A percentile compares a stretch with the other conserved stretches of the same genome.
phyloP scores from a whole-genome alignment of 164 flowering plant genomes.

The Tinospora cordifolia region DNA sequence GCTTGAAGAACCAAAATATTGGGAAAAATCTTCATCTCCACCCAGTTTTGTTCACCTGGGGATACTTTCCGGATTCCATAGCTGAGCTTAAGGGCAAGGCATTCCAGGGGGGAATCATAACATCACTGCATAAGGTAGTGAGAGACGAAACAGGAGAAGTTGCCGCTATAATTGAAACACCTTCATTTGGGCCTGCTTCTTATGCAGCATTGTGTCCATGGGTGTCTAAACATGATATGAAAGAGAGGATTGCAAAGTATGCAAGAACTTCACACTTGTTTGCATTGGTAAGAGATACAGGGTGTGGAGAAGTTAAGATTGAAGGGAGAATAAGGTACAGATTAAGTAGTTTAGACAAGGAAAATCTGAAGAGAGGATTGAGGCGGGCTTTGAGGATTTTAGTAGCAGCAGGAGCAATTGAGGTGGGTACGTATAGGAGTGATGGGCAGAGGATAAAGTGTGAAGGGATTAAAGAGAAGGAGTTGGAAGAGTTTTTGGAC shows the following conservation, averaged over 20 bases:
- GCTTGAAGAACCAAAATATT: conserved; percentile 38
- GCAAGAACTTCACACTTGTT: conserved; percentile 30
- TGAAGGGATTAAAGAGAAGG: conserved; percentile 26
- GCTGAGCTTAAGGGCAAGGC: conserved; percentile 23
- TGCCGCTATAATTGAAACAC: conserved; percentile 27
- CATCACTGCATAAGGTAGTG: conserved; percentile 28
- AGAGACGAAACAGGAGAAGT: conserved; percentile 10
- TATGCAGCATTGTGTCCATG: conserved; percentile 30
- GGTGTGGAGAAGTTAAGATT: conserved; percentile 29
- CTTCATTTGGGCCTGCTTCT: conserved; percentile 30
- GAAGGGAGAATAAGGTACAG: conserved; percentile 27
- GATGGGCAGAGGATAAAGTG: conserved; percentile 30
- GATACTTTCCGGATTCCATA: conserved; percentile 28
- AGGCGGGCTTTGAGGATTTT: conserved; percentile 27
- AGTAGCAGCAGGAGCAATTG: conserved; percentile 40
- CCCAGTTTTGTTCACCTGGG: conserved; percentile 38
- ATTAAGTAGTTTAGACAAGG: conserved; percentile 19
- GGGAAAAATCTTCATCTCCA: conserved; percentile 45
- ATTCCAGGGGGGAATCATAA: conserved; percentile 41
- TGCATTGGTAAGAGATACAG: conserved; percentile 30
- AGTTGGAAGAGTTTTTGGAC: conserved; percentile 33
- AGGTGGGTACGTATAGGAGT: conserved; percentile 31
- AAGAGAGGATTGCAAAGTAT: conserved; percentile 27
- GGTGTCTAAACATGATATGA: conserved; percentile 35
- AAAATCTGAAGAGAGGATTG: conserved; percentile 26